These are phyloP conservation scores for Meira nashicola DNA, from an alignment of 1,284 basidiomycete genomes.

Conservation along the genomic window DNA sequence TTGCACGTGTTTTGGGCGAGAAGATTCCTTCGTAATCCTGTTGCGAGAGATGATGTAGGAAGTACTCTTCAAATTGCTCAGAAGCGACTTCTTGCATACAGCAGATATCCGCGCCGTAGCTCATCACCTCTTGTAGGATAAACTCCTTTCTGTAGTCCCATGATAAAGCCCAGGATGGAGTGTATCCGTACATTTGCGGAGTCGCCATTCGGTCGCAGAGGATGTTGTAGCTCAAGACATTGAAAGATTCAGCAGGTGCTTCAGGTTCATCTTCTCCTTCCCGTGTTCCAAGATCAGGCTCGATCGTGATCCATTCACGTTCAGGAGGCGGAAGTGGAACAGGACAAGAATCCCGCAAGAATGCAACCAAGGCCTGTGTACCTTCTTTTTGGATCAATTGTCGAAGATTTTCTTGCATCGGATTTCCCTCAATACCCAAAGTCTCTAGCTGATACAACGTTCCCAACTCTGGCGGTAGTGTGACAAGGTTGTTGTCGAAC, in stretches of 20 bases:
- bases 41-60: constrained; percentile 69
- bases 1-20: constrained; percentile 88
- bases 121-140: constrained; percentile 79
- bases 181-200: constrained; percentile 87
- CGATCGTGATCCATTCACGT: constrained; percentile 73
- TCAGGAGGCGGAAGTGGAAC: constrained; percentile 76
- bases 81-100: constrained; percentile 89
- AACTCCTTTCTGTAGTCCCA: constrained; percentile 93
- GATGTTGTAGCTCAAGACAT: constrained; percentile 86
- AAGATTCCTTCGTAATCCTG: constrained; percentile 86
- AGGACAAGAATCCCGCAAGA: constrained; percentile 80
- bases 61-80: constrained; percentile 89
- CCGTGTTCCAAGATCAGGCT: constrained; percentile 62
- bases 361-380: constrained; percentile 77
- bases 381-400: constrained; percentile 86
- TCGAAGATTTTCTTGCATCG: constrained; percentile 72
- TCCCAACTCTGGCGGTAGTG: constrained; percentile 81
- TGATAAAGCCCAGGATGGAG: constrained; percentile 86
- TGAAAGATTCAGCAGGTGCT: constrained; percentile 63
- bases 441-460: constrained; percentile 87
- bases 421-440: constrained; percentile 92
- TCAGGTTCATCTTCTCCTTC: constrained; percentile 22
- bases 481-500: constrained; percentile 87
- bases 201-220: constrained; percentile 89
- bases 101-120: constrained; percentile 79